A percentile compares a stretch with the other conserved stretches of the same genome.
phyloP scores from a whole-genome alignment of 257 asterid species.

The Nyctanthes arbortristis region DNA sequence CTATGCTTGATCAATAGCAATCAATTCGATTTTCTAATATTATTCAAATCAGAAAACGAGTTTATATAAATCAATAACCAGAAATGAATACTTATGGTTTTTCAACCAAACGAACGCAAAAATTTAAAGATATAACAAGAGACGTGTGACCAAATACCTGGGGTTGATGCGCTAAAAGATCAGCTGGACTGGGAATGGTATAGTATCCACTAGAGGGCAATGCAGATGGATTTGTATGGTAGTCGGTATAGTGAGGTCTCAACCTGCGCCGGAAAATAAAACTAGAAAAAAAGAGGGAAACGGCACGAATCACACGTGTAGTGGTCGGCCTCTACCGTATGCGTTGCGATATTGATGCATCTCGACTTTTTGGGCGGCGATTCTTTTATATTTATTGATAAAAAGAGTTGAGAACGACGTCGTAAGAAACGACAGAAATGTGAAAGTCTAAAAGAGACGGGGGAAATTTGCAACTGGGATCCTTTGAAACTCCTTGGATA shows the following conservation, averaged over 20 bases:
- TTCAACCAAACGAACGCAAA: background rate
- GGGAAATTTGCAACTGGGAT: too few species aligned
- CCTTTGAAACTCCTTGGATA: too few species aligned
- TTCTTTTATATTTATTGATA: background rate
- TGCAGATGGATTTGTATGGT: constrained; percentile 12
- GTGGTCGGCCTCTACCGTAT: constrained; percentile 8
- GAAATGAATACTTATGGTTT: too few species aligned
- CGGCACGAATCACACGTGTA: constrained; percentile 22
- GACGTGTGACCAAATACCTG: too few species aligned
- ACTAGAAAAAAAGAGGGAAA: background rate
- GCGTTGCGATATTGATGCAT: constrained; percentile 23
- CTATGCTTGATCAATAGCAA: constrained; percentile 11
- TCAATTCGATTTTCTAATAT: constrained; percentile 7
- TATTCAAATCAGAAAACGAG: too few species aligned
- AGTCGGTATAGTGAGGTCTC: background rate
- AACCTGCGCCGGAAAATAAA: background rate
- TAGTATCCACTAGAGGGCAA: constrained; percentile 16
- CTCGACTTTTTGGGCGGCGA: constrained; percentile 39
- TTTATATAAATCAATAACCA: too few species aligned
- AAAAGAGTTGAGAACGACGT: background rate
- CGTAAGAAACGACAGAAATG: background rate
- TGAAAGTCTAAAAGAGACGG: background rate
- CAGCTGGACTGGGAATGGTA: constrained; percentile 13
- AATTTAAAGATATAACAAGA: too few species aligned
- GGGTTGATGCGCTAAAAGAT: constrained; percentile 4